Evolutionary conservation across 176 grass and related monocot genomes (phyloP).

Genomic region (Carex scoparia): DNA sequence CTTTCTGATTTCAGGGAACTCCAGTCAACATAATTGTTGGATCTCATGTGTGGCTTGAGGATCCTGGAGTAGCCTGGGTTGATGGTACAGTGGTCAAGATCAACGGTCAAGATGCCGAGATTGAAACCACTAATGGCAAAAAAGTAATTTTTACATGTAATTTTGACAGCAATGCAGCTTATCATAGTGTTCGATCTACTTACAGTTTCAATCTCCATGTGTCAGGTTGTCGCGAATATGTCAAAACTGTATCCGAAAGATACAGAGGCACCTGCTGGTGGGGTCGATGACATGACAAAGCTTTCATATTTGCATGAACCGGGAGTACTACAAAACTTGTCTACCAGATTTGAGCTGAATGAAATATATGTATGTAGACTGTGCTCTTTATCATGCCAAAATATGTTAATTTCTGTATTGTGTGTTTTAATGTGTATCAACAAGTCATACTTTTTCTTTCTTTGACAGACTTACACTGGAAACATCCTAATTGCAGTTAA

Average conservation of each 20-base stretch:
- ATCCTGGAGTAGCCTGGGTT: slow-evolving; percentile 53
- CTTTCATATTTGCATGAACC: slow-evolving; percentile 96
- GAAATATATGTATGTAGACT: slow-evolving; percentile 88
- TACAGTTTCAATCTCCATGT: not conserved
- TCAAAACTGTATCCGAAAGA: slow-evolving; percentile 96
- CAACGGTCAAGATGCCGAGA: slow-evolving; percentile 66
- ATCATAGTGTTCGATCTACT: not conserved
- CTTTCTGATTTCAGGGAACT: slow-evolving; percentile 57
- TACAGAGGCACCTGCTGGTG: slow-evolving; percentile 88
- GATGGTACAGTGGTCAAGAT: slow-evolving; percentile 92
- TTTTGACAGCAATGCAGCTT: not conserved
- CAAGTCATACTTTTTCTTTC: slow-evolving; percentile 1
- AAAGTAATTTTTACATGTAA: slow-evolving; percentile 35
- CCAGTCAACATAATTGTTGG: slow-evolving; percentile 95
- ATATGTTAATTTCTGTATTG: not conserved
- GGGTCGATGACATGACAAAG: slow-evolving; percentile 99
- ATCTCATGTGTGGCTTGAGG: slow-evolving; percentile 93
- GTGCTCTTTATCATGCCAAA: not conserved
- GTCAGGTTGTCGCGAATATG: slow-evolving; percentile 62
- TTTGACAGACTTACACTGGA: slow-evolving; percentile 90
- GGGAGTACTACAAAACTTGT: slow-evolving; percentile 88
- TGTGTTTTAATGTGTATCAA: slow-evolving; percentile 20
- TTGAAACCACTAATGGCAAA: slow-evolving; percentile 65
- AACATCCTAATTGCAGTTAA: slow-evolving; percentile 98
- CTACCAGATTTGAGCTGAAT: slow-evolving; percentile 92